Conservation (phyloP, 139 green algal genomes). For the Haematococcus sp. region DNA sequence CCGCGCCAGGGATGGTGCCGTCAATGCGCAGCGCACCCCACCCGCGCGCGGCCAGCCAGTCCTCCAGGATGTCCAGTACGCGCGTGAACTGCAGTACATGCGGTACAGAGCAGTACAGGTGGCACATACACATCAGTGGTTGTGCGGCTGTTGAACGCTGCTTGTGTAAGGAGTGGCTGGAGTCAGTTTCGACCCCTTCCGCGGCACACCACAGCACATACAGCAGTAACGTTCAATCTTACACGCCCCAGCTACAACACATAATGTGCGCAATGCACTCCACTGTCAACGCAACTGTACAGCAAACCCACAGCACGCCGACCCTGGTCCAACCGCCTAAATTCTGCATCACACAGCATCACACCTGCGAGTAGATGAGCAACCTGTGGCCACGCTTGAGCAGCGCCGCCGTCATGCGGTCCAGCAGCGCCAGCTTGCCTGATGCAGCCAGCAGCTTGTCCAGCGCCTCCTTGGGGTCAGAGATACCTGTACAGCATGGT, state of each 20-base stretch:
- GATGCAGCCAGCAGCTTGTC: conserved; percentile 46
- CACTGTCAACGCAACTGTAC: no score
- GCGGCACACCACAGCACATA: no score
- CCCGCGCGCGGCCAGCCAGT: conserved; percentile 49
- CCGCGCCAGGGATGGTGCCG: conserved; percentile 41
- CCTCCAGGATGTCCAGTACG: conserved; percentile 76
- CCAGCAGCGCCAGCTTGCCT: conserved; percentile 86
- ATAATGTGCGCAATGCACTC: no score
- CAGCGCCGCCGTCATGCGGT: conserved; percentile 57
- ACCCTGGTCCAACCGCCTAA: no score
- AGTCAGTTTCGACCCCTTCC: no score
- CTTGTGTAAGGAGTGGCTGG: background rate
- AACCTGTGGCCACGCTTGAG: conserved; percentile 36
- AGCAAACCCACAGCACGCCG: no score
- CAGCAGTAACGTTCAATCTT: no score
- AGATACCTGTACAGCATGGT: background rate
- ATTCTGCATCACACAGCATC: no score
- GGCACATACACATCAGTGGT: no score
- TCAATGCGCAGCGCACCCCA: conserved; percentile 66
- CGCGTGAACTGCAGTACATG: conserved; percentile 67
- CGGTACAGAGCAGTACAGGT: conserved; percentile 1
- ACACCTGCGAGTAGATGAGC: conserved; percentile 47
- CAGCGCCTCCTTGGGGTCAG: conserved; percentile 14
- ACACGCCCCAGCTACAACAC: no score
- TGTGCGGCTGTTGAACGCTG: no score